Conservation (phyloP, 306 rosid genomes). For the Vigna reflexopilosa region DNA sequence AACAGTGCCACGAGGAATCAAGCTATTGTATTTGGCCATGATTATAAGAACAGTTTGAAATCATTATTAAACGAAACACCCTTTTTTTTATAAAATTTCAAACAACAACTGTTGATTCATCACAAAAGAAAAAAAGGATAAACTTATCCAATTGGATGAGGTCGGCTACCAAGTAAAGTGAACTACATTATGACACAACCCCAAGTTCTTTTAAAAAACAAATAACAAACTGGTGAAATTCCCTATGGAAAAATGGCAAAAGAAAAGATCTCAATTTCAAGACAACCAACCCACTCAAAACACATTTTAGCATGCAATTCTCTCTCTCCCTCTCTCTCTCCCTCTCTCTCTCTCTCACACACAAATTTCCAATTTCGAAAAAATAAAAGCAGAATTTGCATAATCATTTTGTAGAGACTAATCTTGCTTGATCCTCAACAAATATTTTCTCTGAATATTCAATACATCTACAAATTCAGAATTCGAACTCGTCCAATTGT, state of each 20-base stretch:
- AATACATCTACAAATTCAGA: not conserved
- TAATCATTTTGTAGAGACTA: too few species aligned
- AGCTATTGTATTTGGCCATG: not conserved
- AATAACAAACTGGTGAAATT: too few species aligned
- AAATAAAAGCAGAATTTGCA: too few species aligned
- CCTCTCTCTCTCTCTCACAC: not conserved
- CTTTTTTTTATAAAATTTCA: not conserved
- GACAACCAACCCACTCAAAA: too few species aligned
- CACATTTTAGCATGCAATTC: too few species aligned
- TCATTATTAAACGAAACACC: constrained; percentile 5
- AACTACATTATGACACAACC: not conserved
- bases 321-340: not conserved
- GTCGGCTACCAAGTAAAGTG: not conserved
- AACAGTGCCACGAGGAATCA: constrained; percentile 16
- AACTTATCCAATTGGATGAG: not conserved
- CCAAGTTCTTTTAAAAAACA: too few species aligned
- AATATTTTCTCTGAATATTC: not conserved
- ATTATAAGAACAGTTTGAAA: constrained; percentile 6
- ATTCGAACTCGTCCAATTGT: too few species aligned
- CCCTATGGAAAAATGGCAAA: not conserved
- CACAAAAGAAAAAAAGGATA: constrained; percentile 4
- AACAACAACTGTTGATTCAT: not conserved
- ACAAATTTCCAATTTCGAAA: not conserved
- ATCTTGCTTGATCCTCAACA: not conserved
- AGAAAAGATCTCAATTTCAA: constrained; percentile 27